Percentiles rank a stretch among this genome's conserved stretches.
Conservation (phyloP, 83 land plant genomes). For the Picea abies region DNA sequence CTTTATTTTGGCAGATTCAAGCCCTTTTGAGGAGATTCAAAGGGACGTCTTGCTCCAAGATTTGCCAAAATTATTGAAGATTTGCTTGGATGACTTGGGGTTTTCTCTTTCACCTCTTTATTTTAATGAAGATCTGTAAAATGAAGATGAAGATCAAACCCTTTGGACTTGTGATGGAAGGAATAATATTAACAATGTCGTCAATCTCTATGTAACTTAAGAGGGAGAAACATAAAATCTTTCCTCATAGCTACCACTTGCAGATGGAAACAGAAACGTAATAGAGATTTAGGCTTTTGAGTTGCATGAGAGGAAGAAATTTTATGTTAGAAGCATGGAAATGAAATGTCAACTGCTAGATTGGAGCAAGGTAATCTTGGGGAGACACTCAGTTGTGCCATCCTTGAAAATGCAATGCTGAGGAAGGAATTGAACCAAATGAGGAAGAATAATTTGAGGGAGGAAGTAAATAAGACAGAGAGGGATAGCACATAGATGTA, state of each 20-base stretch:
- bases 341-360: slow-evolving; percentile 73
- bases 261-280: slow-evolving; percentile 14
- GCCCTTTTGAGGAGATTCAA: not conserved
- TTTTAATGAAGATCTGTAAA: too few species aligned
- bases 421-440: slow-evolving; percentile 42
- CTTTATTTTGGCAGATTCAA: not conserved
- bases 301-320: slow-evolving; percentile 85
- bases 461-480: too few species aligned
- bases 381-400: slow-evolving; percentile 48
- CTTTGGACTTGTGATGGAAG: not conserved
- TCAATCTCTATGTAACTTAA: too few species aligned
- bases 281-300: slow-evolving; percentile 75
- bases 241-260: too few species aligned
- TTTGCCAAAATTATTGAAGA: not conserved
- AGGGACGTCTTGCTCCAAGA: not conserved
- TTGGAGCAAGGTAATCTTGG: slow-evolving; percentile 56
- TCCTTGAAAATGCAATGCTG: slow-evolving; percentile 69
- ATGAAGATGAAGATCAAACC: not conserved
- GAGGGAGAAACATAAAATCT: not conserved
- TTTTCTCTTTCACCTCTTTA: not conserved
- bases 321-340: slow-evolving; percentile 77
- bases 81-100: slow-evolving; percentile 1
- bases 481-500: too few species aligned
- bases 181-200: not conserved
- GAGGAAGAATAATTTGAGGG: slow-evolving; percentile 27